Base-by-base conservation (phyloP, 768 basidiomycete species). In the Agrocybe chaxingu region DNA sequence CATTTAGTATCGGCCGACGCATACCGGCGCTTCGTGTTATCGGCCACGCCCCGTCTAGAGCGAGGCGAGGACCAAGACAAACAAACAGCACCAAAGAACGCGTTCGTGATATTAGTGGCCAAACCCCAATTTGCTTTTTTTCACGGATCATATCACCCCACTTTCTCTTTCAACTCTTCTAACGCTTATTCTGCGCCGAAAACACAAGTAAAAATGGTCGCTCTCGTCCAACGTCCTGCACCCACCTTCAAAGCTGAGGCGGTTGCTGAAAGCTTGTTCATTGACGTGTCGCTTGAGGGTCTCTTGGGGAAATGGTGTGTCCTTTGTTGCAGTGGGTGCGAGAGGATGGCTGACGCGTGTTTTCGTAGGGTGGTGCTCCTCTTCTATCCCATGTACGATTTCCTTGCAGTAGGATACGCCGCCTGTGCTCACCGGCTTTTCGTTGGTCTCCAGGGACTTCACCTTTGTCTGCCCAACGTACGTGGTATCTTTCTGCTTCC, bases 401-500 rank as follows among this genome's bases (percentile, higher is more conserved):
- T 31, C 18, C 41, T 46, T 48, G 11, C 42, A 19, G 7, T 44
- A 44, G 36, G 24, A 24, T 1, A 24, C 33, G 18, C 29, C 30
- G 18, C 33, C 24, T 30, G 37, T 11, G 9, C 3, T n/a, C 0
- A 16, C 9, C 13, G 29, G 36, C 11, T 42, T 24, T 38, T 16
- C 29, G 45, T 59, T 10, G 32, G 19, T 36, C 37, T 43, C 47
- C 54, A 92, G 87, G 76, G 88, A 89, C 62, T 92, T 90, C 69
- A 91, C 90, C 35, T 90, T 89, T 58, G 89, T 90, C 60, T 95
- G 92, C 72, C 92, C 92, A n/a, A 94, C 92, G 75, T 78, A 57
- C 62, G 68, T 56, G 37, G 44, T 42, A 37, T 42, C 13, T 44
- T 34, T 45, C 38, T 49, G 10, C 16, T 34, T 42, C 42, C 18